Conservation (phyloP, 139 green algal species). For the Dunaliella primolecta region DNA sequence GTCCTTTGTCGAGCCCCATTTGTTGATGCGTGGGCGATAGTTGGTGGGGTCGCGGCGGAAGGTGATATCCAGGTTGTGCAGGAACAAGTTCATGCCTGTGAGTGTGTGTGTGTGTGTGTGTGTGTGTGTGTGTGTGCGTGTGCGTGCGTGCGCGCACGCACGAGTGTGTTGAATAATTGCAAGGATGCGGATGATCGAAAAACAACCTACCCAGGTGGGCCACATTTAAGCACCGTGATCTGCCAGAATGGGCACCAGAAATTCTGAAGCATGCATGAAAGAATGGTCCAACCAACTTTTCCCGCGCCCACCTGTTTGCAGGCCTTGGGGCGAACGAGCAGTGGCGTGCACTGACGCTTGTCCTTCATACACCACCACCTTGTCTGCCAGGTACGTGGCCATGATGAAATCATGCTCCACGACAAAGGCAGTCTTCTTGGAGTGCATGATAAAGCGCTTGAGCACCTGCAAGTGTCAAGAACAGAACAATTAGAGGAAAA, state of each 20-base stretch:
- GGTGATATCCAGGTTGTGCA: constrained; percentile 96
- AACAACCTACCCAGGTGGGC: no score
- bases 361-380: constrained; percentile 97
- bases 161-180: no score
- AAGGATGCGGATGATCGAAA: no score
- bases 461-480: constrained; percentile 95
- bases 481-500: not conserved
- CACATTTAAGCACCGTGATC: no score
- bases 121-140: not conserved
- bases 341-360: constrained; percentile 74
- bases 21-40: constrained; percentile 98
- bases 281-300: no score
- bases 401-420: constrained; percentile 99
- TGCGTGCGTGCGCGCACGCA: no score
- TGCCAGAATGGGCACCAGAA: no score
- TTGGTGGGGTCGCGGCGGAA: constrained; percentile 98
- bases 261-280: no score
- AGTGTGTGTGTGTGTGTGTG: constrained; percentile 20
- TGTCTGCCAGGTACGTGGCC: constrained; percentile 96
- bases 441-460: constrained; percentile 99
- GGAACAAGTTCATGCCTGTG: constrained; percentile 89
- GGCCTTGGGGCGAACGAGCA: constrained; percentile 70
- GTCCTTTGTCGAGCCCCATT: constrained; percentile 92
- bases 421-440: constrained; percentile 99
- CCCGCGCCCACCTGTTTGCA: constrained; percentile 65